Evolutionary conservation across 129 eudicot genomes (phyloP), one percentile per base, ranked within the genome.

Genomic region (Erigeron canadensis): DNA sequence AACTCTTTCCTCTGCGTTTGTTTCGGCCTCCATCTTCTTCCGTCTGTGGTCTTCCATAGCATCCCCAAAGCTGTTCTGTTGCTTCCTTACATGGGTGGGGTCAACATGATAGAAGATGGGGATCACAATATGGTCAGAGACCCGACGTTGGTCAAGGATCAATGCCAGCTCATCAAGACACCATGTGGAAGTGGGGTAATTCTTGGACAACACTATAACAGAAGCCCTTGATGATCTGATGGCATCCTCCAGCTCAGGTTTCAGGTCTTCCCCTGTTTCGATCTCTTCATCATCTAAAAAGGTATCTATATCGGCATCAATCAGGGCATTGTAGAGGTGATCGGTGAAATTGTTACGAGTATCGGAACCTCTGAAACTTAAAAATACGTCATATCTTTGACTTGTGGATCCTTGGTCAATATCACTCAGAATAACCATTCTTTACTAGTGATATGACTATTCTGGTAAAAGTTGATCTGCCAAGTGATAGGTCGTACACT

Each of bases 221-320:
- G 71, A 74, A 10, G 40, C 41, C 3, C 63, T 64, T 1, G 78
- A 74, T 8, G 60, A 17, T 51, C 39, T 50, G 15, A 74, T 74
- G 34, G 78, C 78, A 38, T 43, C 17, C 61, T 63, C 78, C 43
- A 74, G 6, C 50, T 50, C 63, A 8, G 71, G 78, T 37, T 74
- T 74, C 6, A 74, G 41, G 8, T 40, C 51, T 48, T 39, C 70
- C 17, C 77, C 77, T 0, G 62, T 73, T 62, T 46, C 40, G 7
- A 74, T 38, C 55, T 74, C 71, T 17, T 64, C 78, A 38, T 74
- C 78, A 15, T 74, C 78, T 6, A 63, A 15, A 63, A 74, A 74
- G 16, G 78, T 64, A 46, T 16, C 39, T 16, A 74, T 53, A 19
- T 10, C 15, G 38, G 71, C 64, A n/a, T 64, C 42, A 60, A 48